A percentile compares a stretch with the other conserved stretches of the same genome.
phyloP scores from a whole-genome alignment of 371 early-diverging fungal genomes.

The Rhizopus sp. region DNA sequence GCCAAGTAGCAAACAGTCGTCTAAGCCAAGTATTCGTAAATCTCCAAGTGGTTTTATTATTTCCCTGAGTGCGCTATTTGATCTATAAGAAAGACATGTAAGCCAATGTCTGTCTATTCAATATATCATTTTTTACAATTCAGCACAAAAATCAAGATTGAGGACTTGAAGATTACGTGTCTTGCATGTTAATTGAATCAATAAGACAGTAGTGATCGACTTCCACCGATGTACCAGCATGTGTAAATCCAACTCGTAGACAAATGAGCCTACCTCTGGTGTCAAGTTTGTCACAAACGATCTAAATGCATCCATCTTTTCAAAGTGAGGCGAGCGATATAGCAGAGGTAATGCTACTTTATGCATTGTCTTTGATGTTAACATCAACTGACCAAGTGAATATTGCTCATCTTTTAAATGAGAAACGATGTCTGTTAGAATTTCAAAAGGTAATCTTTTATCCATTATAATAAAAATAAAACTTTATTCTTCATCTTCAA shows the following conservation, averaged over 20 bases:
- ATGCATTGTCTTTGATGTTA: constrained; percentile 8
- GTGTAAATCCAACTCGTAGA: constrained; percentile 17
- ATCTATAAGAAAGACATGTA: constrained; percentile 2
- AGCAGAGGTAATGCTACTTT: constrained; percentile 8
- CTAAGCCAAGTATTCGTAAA: constrained; percentile 16
- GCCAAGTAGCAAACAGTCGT: constrained; percentile 17
- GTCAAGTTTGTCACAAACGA: constrained; percentile 12
- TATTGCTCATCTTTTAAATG: constrained; percentile 20
- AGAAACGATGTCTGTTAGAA: constrained; percentile 45
- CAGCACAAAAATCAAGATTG: constrained; percentile 18
- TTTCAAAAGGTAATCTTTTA: constrained; percentile 44
- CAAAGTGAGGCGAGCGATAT: constrained; percentile 22
- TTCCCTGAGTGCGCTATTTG: constrained; percentile 11
- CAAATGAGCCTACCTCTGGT: constrained; percentile 1
- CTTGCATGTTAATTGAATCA: constrained; percentile 11
- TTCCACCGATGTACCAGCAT: constrained; percentile 29
- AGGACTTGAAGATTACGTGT: constrained; percentile 19
- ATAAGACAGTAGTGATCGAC: neutral
- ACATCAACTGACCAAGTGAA: constrained; percentile 7
- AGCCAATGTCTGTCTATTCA: neutral
- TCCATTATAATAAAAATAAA: constrained; percentile 9
- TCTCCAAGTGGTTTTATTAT: constrained; percentile 12
- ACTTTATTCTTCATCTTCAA: constrained; percentile 42
- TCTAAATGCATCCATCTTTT: constrained; percentile 6
- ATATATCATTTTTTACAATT: constrained; percentile 8